These are phyloP conservation scores for Albugo laibachii DNA, from an alignment of 352 stramenopile genomes.

Conservation along the genomic window DNA sequence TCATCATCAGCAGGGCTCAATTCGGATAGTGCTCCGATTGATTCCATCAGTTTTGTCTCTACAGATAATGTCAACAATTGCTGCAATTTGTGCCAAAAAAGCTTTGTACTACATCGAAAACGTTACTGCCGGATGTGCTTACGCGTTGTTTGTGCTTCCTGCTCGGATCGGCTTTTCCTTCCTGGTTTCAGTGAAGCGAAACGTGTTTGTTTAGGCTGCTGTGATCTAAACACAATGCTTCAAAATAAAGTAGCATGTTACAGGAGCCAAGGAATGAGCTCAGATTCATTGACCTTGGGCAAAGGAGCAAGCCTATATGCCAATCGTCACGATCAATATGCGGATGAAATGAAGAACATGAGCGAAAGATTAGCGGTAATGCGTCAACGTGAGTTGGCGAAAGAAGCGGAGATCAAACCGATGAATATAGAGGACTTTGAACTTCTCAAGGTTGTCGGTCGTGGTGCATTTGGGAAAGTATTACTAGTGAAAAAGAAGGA, in stretches of 20 bases:
- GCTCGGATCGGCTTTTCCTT: slow-evolving; percentile 68
- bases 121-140: slow-evolving; percentile 77
- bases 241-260: slow-evolving; percentile 51
- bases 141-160: slow-evolving; percentile 59
- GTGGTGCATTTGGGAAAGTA: background rate
- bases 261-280: too few relatives aligned
- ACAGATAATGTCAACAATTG: slow-evolving; percentile 1
- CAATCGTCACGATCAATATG: slow-evolving; percentile 4
- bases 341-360: slow-evolving; percentile 14
- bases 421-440: slow-evolving; percentile 19
- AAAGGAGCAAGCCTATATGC: slow-evolving; percentile 25
- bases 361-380: slow-evolving; percentile 11
- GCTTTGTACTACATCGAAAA: slow-evolving; percentile 59
- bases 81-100: slow-evolving; percentile 69
- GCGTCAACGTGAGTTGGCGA: slow-evolving; percentile 4
- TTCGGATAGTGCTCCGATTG: too few relatives aligned
- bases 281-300: slow-evolving; percentile 2
- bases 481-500: background rate
- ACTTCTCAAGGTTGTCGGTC: background rate
- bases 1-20: too few relatives aligned
- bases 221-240: slow-evolving; percentile 74
- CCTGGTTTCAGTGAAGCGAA: slow-evolving; percentile 76
- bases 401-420: slow-evolving; percentile 45
- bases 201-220: slow-evolving; percentile 67
- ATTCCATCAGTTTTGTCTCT: too few relatives aligned